These are phyloP conservation scores for Passiflora organensis DNA, from an alignment of 345 rosid genomes.

Conservation along the genomic window DNA sequence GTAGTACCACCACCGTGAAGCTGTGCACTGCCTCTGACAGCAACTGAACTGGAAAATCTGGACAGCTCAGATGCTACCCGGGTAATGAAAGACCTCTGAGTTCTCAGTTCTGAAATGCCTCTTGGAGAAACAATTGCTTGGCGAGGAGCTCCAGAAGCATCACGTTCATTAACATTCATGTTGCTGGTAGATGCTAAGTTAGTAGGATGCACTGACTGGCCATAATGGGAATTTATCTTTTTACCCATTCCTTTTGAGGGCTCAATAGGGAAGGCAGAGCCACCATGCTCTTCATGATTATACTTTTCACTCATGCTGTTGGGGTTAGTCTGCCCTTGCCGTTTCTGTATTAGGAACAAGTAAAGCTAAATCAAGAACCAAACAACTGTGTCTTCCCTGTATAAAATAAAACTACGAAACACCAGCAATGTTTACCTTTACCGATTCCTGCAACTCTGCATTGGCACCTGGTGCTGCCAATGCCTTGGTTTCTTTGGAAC, in stretches of 20 bases:
- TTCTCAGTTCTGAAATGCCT: conserved; percentile 31
- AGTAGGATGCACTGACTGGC: conserved; percentile 25
- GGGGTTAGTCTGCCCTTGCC: conserved; percentile 34
- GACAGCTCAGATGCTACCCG: conserved; percentile 46
- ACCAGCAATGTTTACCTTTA: conserved; percentile 29
- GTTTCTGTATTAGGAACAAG: conserved; percentile 36
- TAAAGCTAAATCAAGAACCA: neutral
- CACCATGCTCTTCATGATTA: conserved; percentile 43
- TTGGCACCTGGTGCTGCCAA: conserved; percentile 44
- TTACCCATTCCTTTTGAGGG: conserved; percentile 34
- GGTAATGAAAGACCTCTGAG: conserved; percentile 46
- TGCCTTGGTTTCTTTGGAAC: conserved; percentile 40
- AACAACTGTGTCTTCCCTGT: neutral
- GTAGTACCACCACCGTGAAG: conserved; percentile 40
- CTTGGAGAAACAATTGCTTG: conserved; percentile 29
- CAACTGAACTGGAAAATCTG: conserved; percentile 78
- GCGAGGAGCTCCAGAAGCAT: conserved; percentile 24
- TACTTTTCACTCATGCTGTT: conserved; percentile 30
- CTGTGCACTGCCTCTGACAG: conserved; percentile 59
- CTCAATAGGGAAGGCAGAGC: conserved; percentile 40
- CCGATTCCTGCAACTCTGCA: conserved; percentile 38
- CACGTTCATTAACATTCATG: conserved; percentile 25
- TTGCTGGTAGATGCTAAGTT: conserved; percentile 23
- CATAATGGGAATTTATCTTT: conserved; percentile 24
- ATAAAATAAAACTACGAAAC: conserved; percentile 1